Percentiles rank a stretch among this genome's conserved stretches.
These are phyloP conservation scores for Diddensiella santjacobensis DNA, from an alignment of 805 yeast species.

Conservation along the genomic window DNA sequence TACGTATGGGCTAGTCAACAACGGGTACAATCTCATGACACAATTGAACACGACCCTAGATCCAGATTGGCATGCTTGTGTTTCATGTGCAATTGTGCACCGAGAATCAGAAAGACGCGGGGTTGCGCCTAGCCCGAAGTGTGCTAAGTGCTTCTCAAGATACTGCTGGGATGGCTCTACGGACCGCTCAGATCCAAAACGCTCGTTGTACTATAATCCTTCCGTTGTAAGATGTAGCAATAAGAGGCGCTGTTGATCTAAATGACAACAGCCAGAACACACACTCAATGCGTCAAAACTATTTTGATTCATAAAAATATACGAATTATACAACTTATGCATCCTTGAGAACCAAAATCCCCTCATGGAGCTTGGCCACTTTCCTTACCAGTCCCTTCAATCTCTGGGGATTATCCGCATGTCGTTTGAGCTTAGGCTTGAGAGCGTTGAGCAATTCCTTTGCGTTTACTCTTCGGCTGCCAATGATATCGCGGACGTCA, in stretches of 20 bases:
- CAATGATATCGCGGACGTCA: constrained; percentile 65
- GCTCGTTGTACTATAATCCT: constrained; percentile 14
- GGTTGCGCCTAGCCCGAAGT: constrained; percentile 59
- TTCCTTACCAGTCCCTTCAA: constrained; percentile 56
- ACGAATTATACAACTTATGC: neutral
- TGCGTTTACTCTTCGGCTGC: constrained; percentile 43
- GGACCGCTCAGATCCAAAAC: constrained; percentile 7
- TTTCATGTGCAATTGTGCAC: constrained; percentile 81
- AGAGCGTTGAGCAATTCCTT: constrained; percentile 60
- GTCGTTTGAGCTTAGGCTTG: constrained; percentile 58
- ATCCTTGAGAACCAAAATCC: constrained; percentile 24
- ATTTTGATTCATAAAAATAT: neutral
- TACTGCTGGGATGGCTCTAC: constrained; percentile 74
- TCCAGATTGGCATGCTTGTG: constrained; percentile 66
- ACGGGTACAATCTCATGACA: constrained; percentile 74
- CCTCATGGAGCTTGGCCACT: constrained; percentile 52
- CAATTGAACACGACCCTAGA: constrained; percentile 69
- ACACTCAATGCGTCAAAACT: neutral
- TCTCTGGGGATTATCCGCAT: constrained; percentile 59
- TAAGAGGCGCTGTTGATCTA: constrained; percentile 1
- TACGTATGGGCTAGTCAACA: constrained; percentile 57
- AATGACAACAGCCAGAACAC: no score
- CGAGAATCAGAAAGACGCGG: constrained; percentile 73
- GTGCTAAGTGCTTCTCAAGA: constrained; percentile 63
- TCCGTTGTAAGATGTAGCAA: constrained; percentile 3